A percentile compares a stretch with the other conserved stretches of the same genome.
Evolutionary conservation across 768 basidiomycete genomes (phyloP).

Genomic region (Pleurotus pulmonarius): DNA sequence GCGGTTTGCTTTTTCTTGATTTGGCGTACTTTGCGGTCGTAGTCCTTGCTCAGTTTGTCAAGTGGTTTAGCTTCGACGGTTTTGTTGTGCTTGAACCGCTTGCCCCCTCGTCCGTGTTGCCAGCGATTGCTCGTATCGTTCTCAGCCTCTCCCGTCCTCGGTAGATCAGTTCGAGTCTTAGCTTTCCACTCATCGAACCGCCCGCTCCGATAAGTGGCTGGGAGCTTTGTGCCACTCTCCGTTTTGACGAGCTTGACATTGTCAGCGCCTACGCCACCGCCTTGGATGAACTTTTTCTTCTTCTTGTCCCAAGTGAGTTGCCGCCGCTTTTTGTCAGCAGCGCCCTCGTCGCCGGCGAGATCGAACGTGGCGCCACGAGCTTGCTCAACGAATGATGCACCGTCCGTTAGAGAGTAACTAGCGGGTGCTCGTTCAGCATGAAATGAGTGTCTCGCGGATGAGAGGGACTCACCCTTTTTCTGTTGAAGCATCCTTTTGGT

Average conservation of each 20-base stretch:
- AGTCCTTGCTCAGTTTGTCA: slow-evolving; percentile 68
- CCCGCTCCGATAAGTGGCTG: slow-evolving; percentile 89
- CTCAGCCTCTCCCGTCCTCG: slow-evolving; percentile 82
- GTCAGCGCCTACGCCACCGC: slow-evolving; percentile 82
- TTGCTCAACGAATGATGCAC: slow-evolving; percentile 84
- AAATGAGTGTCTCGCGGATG: not conserved
- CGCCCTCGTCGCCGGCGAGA: slow-evolving; percentile 73
- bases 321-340: slow-evolving; percentile 52
- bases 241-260: slow-evolving; percentile 92
- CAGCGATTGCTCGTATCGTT: slow-evolving; percentile 30
- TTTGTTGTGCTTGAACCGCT: slow-evolving; percentile 73
- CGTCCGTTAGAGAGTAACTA: slow-evolving; percentile 88
- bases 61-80: slow-evolving; percentile 65
- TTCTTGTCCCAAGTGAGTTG: slow-evolving; percentile 92
- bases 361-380: slow-evolving; percentile 80
- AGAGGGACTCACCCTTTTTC: slow-evolving; percentile 78
- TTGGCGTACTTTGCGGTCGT: slow-evolving; percentile 69
- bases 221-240: slow-evolving; percentile 87
- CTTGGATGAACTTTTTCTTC: slow-evolving; percentile 90
- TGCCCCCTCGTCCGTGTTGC: slow-evolving; percentile 44
- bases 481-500: slow-evolving; percentile 79
- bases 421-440: not conserved
- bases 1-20: slow-evolving; percentile 51
- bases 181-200: slow-evolving; percentile 95
- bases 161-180: slow-evolving; percentile 69